phyloP scores from a whole-genome alignment of 1,284 basidiomycete genomes.

The Hymenochaete sp. region DNA sequence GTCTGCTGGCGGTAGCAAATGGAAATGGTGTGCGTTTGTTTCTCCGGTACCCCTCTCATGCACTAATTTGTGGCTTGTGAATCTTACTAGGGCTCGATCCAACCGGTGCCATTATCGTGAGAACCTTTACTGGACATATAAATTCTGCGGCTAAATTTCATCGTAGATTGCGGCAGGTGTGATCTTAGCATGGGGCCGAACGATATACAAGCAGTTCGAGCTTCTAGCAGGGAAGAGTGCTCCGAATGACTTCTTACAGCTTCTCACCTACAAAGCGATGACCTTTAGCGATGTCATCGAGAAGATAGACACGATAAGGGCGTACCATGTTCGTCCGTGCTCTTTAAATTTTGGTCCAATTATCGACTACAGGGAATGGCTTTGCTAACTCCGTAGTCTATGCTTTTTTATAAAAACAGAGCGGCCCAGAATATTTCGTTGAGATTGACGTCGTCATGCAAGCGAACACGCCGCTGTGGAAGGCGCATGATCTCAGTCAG shows the following conservation, averaged over 20 bases:
- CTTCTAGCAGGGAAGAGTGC: slow-evolving; percentile 88
- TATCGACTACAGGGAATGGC: neutral
- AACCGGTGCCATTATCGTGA: slow-evolving; percentile 66
- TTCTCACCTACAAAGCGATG: slow-evolving; percentile 88
- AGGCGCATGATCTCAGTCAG: slow-evolving; percentile 89
- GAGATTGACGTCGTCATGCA: slow-evolving; percentile 95
- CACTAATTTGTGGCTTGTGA: neutral
- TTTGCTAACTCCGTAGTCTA: slow-evolving; percentile 1
- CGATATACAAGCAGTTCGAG: slow-evolving; percentile 76
- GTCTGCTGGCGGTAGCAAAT: slow-evolving; percentile 83
- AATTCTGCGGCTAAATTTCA: neutral
- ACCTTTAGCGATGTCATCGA: slow-evolving; percentile 84
- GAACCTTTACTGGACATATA: slow-evolving; percentile 26
- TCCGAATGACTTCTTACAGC: slow-evolving; percentile 81
- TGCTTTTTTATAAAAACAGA: slow-evolving; percentile 31
- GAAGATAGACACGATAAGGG: slow-evolving; percentile 81
- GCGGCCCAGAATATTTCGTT: slow-evolving; percentile 72
- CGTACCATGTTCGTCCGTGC: slow-evolving; percentile 63
- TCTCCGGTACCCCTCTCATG: slow-evolving; percentile 1
- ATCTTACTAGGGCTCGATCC: slow-evolving; percentile 61
- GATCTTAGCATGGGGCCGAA: slow-evolving; percentile 73
- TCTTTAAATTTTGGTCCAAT: slow-evolving; percentile 15
- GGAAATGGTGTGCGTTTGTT: slow-evolving; percentile 66
- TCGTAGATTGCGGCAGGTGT: slow-evolving; percentile 71
- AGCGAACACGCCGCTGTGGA: slow-evolving; percentile 81